A percentile compares a stretch with the other conserved stretches of the same genome.
Evolutionary conservation across 352 stramenopile genomes (phyloP).

Genomic region (Pythium coloratum): DNA sequence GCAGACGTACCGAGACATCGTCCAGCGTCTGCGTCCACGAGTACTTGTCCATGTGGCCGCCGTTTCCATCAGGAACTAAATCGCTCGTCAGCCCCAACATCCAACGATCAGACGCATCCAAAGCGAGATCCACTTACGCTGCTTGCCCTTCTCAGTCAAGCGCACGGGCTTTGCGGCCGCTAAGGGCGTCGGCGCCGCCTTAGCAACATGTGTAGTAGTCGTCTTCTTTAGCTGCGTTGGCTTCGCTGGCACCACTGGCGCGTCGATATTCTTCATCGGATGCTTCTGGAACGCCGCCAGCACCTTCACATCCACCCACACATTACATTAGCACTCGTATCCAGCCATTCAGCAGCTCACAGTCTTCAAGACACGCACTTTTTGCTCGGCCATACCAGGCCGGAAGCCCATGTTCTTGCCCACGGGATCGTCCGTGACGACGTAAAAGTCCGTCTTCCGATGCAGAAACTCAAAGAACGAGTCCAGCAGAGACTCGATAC

Average conservation of each 20-base stretch:
- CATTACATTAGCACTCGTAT: slow-evolving; percentile 1
- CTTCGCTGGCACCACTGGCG: neutral
- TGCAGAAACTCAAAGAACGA: slow-evolving; percentile 97
- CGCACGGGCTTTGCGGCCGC: slow-evolving; percentile 18
- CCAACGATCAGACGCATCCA: neutral
- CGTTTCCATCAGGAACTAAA: slow-evolving; percentile 89
- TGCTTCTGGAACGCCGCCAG: slow-evolving; percentile 67
- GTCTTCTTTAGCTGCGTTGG: neutral
- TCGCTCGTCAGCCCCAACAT: neutral
- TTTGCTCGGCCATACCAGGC: slow-evolving; percentile 59
- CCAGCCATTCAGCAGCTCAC: neutral
- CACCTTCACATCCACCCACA: slow-evolving; percentile 31
- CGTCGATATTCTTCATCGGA: slow-evolving; percentile 57
- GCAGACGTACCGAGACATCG: slow-evolving; percentile 86
- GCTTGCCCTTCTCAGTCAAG: slow-evolving; percentile 66
- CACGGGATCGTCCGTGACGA: slow-evolving; percentile 51
- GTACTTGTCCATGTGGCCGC: slow-evolving; percentile 88
- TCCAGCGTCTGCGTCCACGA: slow-evolving; percentile 98
- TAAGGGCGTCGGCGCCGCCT: neutral
- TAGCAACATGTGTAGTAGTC: neutral
- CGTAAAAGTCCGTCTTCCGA: slow-evolving; percentile 98
- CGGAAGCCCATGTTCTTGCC: slow-evolving; percentile 61
- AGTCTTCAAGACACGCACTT: slow-evolving; percentile 24
- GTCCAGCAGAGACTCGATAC: slow-evolving; percentile 96
- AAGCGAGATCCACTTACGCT: slow-evolving; percentile 38